phyloP scores from a whole-genome alignment of 2,329 filamentous ascomycete genomes.

The Colletotrichum eleusines region DNA sequence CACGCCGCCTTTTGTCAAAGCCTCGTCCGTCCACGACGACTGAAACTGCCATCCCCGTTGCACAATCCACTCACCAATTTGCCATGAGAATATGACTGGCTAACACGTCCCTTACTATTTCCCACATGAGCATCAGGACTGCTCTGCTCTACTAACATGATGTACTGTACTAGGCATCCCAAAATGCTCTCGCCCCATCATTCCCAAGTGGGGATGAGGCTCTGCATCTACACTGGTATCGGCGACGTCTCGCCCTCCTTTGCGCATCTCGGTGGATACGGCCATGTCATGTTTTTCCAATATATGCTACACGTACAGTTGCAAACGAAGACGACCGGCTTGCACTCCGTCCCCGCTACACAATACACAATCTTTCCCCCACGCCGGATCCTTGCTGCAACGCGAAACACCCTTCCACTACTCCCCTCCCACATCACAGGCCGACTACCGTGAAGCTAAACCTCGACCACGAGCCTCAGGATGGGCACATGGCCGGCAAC shows the following conservation, averaged over 20 bases:
- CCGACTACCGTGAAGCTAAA: background rate
- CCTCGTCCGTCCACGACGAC: background rate
- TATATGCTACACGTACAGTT: background rate
- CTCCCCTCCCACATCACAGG: background rate
- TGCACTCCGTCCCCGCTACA: background rate
- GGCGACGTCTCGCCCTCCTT: background rate
- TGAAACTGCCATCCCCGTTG: background rate
- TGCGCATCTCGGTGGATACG: background rate
- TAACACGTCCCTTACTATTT: too few relatives aligned
- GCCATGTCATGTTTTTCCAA: background rate
- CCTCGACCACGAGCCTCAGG: slow-evolving; percentile 11
- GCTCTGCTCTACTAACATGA: background rate
- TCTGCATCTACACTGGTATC: background rate
- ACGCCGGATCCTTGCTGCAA: background rate
- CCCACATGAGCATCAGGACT: too few relatives aligned
- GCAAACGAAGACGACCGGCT: too few relatives aligned
- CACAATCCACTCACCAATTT: background rate
- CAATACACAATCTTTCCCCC: too few relatives aligned
- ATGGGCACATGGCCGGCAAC: background rate
- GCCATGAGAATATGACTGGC: too few relatives aligned
- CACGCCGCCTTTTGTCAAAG: background rate
- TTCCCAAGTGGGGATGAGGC: background rate
- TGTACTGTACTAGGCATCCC: background rate
- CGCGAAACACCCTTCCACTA: background rate
- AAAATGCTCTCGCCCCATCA: too few relatives aligned